phyloP scores from a whole-genome alignment of 495 filamentous ascomycete species.

The Hyaloscypha hepaticicola region DNA sequence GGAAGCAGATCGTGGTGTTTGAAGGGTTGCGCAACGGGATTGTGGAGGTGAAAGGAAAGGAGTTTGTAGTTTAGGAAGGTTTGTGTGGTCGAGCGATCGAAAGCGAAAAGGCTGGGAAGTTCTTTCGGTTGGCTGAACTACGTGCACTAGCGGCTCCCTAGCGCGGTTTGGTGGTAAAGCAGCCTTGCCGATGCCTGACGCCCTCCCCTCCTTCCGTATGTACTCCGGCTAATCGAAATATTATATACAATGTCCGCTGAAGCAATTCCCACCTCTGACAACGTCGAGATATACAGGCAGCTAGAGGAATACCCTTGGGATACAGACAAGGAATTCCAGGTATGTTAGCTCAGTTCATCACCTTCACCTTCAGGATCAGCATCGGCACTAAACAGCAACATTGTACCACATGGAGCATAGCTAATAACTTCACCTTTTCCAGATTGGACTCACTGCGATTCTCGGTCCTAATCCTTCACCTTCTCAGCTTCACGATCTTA shows the following conservation, averaged over 20 bases:
- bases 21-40: conserved; percentile 15
- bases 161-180: conserved; percentile 7
- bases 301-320: conserved; percentile 55
- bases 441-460: conserved; percentile 39
- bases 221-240: background rate
- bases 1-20: conserved; percentile 8
- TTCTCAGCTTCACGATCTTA: conserved; percentile 42
- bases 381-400: conserved; percentile 16
- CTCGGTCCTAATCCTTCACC: conserved; percentile 43
- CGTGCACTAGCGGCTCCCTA: background rate
- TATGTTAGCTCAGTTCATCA: conserved; percentile 23
- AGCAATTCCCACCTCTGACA: conserved; percentile 9
- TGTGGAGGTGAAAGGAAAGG: conserved; percentile 16
- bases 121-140: conserved; percentile 2
- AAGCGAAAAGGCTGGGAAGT: conserved; percentile 26
- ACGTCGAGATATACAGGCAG: conserved; percentile 37
- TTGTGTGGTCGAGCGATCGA: conserved; percentile 19
- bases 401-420: background rate
- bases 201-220: background rate
- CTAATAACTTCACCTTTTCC: background rate
- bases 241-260: conserved; percentile 26
- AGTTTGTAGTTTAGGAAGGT: conserved; percentile 13
- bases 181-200: conserved; percentile 11
- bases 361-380: conserved; percentile 11
- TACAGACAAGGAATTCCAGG: conserved; percentile 54